Evolutionary conservation across 2,329 filamentous ascomycete species (phyloP).

Genomic region (Alternaria consortialis): DNA sequence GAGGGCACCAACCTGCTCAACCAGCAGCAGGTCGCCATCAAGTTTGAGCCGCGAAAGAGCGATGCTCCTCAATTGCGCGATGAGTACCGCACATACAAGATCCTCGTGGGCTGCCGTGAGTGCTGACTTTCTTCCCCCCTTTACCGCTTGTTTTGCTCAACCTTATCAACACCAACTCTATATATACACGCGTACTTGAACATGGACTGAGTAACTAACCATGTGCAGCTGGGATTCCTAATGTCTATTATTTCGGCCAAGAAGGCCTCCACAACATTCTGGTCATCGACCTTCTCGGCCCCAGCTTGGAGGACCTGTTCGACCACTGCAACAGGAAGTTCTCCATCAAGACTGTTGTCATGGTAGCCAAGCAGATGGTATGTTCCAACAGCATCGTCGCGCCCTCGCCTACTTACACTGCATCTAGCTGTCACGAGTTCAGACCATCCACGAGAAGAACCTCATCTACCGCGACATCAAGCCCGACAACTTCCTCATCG

Average conservation of each 20-base stretch:
- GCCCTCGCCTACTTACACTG: constrained; percentile 18
- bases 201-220: constrained; percentile 19
- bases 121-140: constrained; percentile 45
- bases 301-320: constrained; percentile 94
- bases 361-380: constrained; percentile 99
- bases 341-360: constrained; percentile 96
- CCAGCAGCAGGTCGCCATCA: constrained; percentile 99
- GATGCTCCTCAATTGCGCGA: constrained; percentile 97
- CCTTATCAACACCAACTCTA: neutral
- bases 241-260: constrained; percentile 99
- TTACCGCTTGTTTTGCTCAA: constrained; percentile 14
- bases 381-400: constrained; percentile 33
- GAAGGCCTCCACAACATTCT: constrained; percentile 99
- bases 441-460: constrained; percentile 97
- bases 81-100: constrained; percentile 99
- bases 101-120: constrained; percentile 98
- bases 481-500: constrained; percentile 98
- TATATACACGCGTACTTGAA: neutral
- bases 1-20: constrained; percentile 98
- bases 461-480: constrained; percentile 99
- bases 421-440: constrained; percentile 84
- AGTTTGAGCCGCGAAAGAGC: constrained; percentile 99
- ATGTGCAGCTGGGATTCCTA: constrained; percentile 86
- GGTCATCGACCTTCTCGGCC: constrained; percentile 94
- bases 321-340: constrained; percentile 97